Evolutionary conservation across 2,329 filamentous ascomycete genomes (phyloP), one percentile per base, ranked within the genome.

Genomic region (Ascosphaera aggregata): DNA sequence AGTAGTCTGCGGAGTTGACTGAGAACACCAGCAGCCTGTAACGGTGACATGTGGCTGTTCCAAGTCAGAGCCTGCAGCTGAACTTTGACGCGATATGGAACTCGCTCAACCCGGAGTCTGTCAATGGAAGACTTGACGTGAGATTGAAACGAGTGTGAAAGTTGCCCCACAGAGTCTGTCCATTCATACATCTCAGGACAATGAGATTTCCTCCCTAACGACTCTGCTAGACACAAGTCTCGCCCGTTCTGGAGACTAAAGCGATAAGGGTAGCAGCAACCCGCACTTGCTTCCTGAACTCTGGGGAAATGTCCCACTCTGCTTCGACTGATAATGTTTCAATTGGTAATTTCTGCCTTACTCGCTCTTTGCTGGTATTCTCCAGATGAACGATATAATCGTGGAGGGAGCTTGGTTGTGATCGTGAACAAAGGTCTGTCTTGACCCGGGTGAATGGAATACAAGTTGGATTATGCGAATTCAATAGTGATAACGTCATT

Each of bases 11-110:
- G 39, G 3, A 77, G 55, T 1, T 57, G 44, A 0, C 55, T 49
- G 1, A 72, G 51, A 3, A 80, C 48, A 1, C 49, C 43, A 0
- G 59, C 36, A 0, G 72, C 69, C 1, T 57, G 66, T 0, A 49
- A 46, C 0, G 77, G 76, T 9, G 69, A 58, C 1, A 82, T 58
- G 40, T 67, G 71, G 17, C 68, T 70, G 45, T 78, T 77, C 47
- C 65, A 61, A 0, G 73, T 69, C 3, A 85, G 54, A 13, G 64
- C 65, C 38, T 76, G 66, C 3, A 80, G 56, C 45, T 79, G 74
- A 47, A 72, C 78, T 4, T 69, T 58, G 1, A 74, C 48, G 0
- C 55, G 50, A 44, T 73, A 80, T 3, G 67, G 56, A 44, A 46
- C 3, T 2, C 18, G 4, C 38, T 37, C 35, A 49, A 45, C 15